Evolutionary conservation across 768 basidiomycete species (phyloP).

Genomic region (Agrocybe pediades): DNA sequence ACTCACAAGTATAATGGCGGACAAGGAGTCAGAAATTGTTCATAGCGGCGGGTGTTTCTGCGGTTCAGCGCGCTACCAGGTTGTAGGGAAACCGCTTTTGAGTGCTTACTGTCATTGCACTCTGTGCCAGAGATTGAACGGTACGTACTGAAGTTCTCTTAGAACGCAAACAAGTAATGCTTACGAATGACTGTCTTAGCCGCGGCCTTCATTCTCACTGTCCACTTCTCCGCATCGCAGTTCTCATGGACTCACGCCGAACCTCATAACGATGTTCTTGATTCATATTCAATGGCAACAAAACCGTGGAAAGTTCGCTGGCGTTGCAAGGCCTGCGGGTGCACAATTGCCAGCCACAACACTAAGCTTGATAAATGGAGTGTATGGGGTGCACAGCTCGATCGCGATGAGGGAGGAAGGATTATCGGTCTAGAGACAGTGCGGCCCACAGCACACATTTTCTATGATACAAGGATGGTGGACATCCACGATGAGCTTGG

Average conservation of each 20-base stretch:
- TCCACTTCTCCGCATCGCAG: slow-evolving; percentile 51
- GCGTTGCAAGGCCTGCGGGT: slow-evolving; percentile 66
- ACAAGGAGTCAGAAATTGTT: slow-evolving; percentile 14
- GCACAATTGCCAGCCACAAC: slow-evolving; percentile 54
- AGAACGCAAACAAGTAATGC: neutral
- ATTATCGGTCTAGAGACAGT: slow-evolving; percentile 55
- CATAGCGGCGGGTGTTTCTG: slow-evolving; percentile 63
- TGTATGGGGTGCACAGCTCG: slow-evolving; percentile 59
- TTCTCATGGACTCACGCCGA: slow-evolving; percentile 57
- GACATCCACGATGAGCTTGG: slow-evolving; percentile 55
- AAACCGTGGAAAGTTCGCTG: slow-evolving; percentile 65
- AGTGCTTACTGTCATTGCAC: slow-evolving; percentile 74
- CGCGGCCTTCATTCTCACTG: slow-evolving; percentile 62
- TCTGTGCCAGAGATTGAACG: slow-evolving; percentile 62
- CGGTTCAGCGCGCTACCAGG: slow-evolving; percentile 47
- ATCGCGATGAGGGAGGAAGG: slow-evolving; percentile 50
- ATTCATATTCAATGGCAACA: slow-evolving; percentile 45
- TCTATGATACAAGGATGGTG: slow-evolving; percentile 64
- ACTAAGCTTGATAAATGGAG: slow-evolving; percentile 48
- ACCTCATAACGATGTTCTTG: slow-evolving; percentile 35
- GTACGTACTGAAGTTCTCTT: slow-evolving; percentile 20
- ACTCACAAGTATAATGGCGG: too few species aligned
- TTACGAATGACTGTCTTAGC: slow-evolving; percentile 31
- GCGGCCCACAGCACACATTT: slow-evolving; percentile 66
- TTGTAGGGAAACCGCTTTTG: slow-evolving; percentile 48